phyloP scores from a whole-genome alignment of 768 basidiomycete genomes.

The Termitomyces bulborhizus region DNA sequence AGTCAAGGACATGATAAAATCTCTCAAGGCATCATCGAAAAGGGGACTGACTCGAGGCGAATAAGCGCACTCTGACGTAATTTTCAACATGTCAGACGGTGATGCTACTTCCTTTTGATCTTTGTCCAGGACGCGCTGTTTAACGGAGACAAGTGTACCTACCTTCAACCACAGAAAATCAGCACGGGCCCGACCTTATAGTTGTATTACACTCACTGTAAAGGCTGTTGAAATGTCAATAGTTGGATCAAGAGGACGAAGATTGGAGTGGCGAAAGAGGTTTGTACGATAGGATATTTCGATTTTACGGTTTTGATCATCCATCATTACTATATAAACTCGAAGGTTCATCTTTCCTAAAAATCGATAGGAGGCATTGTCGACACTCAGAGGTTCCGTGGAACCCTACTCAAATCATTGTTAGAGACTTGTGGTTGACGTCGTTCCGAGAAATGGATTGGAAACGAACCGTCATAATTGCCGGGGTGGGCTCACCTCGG shows the following conservation, averaged over 20 bases:
- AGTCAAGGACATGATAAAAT: background rate
- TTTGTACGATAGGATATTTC: too few species aligned
- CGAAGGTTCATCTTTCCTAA: too few species aligned
- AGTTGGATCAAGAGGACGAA: background rate
- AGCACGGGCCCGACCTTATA: too few species aligned
- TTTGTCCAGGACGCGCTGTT: background rate
- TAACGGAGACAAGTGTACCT: background rate
- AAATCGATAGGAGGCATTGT: too few species aligned
- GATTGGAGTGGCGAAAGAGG: background rate
- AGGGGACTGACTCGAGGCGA: background rate
- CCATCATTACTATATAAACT: too few species aligned
- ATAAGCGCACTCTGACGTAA: background rate
- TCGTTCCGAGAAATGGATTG: too few species aligned
- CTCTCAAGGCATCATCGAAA: background rate
- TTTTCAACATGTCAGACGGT: background rate
- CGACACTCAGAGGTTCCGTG: too few species aligned
- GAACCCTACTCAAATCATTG: background rate
- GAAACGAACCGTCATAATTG: background rate
- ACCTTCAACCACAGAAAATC: background rate
- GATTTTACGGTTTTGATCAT: too few species aligned
- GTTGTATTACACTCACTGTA: background rate
- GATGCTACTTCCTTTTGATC: background rate
- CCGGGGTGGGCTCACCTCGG: background rate
- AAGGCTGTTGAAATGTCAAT: background rate
- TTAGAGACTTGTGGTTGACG: background rate